Evolutionary conservation across 148 eudicot genomes (phyloP), one percentile per base, ranked within the genome.

Genomic region (Oxyria digyna): DNA sequence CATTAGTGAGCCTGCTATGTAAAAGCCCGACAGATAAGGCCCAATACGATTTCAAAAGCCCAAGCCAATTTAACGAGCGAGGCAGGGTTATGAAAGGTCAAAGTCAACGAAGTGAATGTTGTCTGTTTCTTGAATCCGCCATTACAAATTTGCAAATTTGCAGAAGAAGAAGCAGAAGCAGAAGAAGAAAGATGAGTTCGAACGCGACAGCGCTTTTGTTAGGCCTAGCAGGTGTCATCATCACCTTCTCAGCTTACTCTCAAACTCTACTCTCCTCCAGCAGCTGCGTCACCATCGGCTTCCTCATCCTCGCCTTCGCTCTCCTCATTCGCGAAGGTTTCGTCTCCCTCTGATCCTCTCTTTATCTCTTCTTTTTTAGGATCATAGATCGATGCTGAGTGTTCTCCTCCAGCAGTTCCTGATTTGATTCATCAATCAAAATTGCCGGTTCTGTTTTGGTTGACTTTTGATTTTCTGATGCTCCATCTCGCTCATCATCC

Each of bases 161-260:
- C 3, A 33, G 21, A 2, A 31, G 37, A 55, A 49, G 21, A 2
- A 31, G 37, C 45, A 49, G 38, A 26, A 38, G 5, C 31, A 21
- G 24, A 52, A 2, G 24, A 46, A 24, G 54, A 46, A 73, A 29
- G 59, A 87, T 83, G 89, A 83, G 75, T 64, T 83, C 77, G 72
- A 89, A 78, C 26, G 26, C 40, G 66, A 79, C 76, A 48, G 84
- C 89, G 31, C 35, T 85, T 18, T n/a, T 85, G 73, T 76, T 87
- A 29, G 91, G 87, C 40, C 7, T 83, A 20, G 68, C 77, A 18
- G 96, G 96, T 14, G 92, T 85, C 45, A 81, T 66, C 12, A 77
- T 89, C 49, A 87, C 96, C 6, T 70, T 89, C 46, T 77, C 85
- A 14, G 92, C 96, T 3, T 87, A 89, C 57, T 78, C 88, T 1